phyloP scores from a whole-genome alignment of 108 stramenopile genomes.

The Skeletonema grethae region DNA sequence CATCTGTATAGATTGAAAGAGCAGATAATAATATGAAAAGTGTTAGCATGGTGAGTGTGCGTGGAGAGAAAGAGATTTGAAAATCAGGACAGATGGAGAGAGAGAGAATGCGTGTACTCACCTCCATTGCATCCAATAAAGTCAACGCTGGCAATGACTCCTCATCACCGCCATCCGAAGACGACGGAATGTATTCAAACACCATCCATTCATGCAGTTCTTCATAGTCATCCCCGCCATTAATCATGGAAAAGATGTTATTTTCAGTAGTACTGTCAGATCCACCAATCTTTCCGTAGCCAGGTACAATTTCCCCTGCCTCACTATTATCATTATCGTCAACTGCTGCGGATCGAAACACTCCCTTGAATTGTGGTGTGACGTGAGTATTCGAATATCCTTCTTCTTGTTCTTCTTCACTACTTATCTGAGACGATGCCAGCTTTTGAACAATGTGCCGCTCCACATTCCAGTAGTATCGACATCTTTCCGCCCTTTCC shows the following conservation, averaged over 20 bases:
- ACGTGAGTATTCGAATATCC: not conserved
- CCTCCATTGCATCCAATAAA: constrained; percentile 64
- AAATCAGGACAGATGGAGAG: no score
- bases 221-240: not conserved
- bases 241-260: not conserved
- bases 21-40: no score
- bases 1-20: no score
- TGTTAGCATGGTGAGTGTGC: no score
- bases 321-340: constrained; percentile 18
- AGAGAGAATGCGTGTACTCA: not conserved
- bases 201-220: constrained; percentile 64
- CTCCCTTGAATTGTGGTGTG: constrained; percentile 43
- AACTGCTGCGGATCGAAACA: constrained; percentile 1
- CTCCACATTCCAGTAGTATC: constrained; percentile 77
- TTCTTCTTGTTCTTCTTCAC: not conserved
- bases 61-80: no score
- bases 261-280: not conserved
- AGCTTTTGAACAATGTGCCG: constrained; percentile 66
- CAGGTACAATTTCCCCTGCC: not conserved
- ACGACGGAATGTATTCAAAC: constrained; percentile 52
- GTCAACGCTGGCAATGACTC: constrained; percentile 37
- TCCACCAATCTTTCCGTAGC: constrained; percentile 14
- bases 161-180: constrained; percentile 5
- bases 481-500: constrained; percentile 51
- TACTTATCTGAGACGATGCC: constrained; percentile 16